Percentiles rank a stretch among this genome's conserved stretches.
These are phyloP conservation scores for Funneliformis geosporum DNA, from an alignment of 192 early-diverging fungal species.

Conservation along the genomic window DNA sequence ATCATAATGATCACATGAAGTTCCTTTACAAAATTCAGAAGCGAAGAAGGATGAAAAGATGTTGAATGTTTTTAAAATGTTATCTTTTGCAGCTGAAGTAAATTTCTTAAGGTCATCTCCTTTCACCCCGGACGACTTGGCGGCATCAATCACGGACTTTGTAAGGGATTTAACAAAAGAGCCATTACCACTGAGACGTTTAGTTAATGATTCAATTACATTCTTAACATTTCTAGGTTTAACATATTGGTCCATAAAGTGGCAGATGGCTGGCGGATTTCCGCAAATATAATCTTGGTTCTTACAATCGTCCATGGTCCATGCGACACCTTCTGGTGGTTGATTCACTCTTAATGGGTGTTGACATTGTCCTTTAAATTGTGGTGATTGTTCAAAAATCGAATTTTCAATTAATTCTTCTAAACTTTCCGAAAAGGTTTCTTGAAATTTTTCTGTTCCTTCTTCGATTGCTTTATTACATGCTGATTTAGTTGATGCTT, in stretches of 20 bases:
- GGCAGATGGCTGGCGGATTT: constrained; percentile 61
- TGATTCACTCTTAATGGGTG: constrained; percentile 49
- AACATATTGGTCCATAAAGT: constrained; percentile 21
- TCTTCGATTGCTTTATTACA: constrained; percentile 32
- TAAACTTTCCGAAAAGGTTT: neutral
- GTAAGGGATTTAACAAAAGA: neutral
- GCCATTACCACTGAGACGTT: neutral
- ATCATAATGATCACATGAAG: constrained; percentile 5
- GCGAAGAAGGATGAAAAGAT: neutral
- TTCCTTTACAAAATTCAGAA: neutral
- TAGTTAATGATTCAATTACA: neutral
- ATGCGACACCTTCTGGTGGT: constrained; percentile 50
- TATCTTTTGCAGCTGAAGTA: neutral
- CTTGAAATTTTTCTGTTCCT: constrained; percentile 31
- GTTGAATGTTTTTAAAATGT: neutral
- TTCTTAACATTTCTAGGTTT: neutral
- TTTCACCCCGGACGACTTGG: neutral
- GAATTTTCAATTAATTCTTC: constrained; percentile 36
- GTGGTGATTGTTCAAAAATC: constrained; percentile 51
- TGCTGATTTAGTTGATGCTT: constrained; percentile 30
- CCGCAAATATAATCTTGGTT: constrained; percentile 62
- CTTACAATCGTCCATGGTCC: constrained; percentile 55
- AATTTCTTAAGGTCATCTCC: neutral
- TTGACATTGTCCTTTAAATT: constrained; percentile 63
- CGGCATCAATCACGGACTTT: neutral